Evolutionary conservation across 768 basidiomycete genomes (phyloP), one percentile per base, ranked within the genome.

Genomic region (Scleroderma citrinum): DNA sequence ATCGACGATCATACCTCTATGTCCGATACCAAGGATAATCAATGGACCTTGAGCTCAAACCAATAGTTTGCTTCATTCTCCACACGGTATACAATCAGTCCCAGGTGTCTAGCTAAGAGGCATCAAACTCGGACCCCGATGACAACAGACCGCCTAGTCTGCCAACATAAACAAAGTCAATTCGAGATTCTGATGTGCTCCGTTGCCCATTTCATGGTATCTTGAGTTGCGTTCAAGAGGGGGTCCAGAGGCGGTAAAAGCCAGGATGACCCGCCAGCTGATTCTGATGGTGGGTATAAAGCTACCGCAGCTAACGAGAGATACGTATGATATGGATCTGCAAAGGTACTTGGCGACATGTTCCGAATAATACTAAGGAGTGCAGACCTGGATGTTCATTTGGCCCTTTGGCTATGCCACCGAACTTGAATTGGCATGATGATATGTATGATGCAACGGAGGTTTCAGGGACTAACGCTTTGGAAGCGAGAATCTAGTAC

Each of bases 261-360:
- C 83, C 86, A 87, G 21, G 78, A 69, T 40, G 55, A 29, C 41
- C 60, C 67, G 11, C 66, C 64, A 26, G 58, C 45, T 4, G 59
- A 31, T 41, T 53, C 32, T 60, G 31, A 56, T n/a, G 77, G 76
- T 29, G 79, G 71, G 64, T 77, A 80, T 59, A 94, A 75, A 2
- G 90, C 74, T 17, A 94, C 59, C 0, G 89, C 85, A 0, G 95
- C 93, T 31, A 96, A 69, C 2, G 90, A 82, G 26, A 97, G 73
- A 64, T 97, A 98, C 0, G 94, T 96, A 59, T 99, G 95, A 60
- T 92, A 95, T 0, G 95, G 92, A 70, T 99, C 95, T 87, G 59
- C 20, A 29, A 24, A n/a, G 13, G 37, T 13, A 54, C 59, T 46
- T 65, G 48, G 21, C 7, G 38, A 12, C 5, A 32, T 36, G 32